Conservation (phyloP, 805 yeast genomes). For the Yarrowia yakushimensis region DNA sequence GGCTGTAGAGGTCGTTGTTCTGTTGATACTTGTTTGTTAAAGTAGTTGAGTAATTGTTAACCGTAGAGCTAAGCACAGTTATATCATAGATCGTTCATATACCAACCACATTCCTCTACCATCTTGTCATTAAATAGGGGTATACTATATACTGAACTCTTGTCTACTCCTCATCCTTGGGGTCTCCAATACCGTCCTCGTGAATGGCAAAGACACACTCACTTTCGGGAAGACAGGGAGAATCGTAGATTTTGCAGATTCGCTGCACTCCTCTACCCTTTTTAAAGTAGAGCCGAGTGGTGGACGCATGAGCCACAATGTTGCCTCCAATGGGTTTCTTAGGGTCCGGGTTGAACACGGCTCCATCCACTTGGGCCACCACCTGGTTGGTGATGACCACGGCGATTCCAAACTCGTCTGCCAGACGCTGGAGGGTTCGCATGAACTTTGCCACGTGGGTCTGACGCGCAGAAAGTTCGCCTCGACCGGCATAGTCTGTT, state of each 20-base stretch:
- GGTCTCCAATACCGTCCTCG: conserved; percentile 96
- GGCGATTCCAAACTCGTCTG: conserved; percentile 97
- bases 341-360: conserved; percentile 87
- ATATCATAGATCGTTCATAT: too few species aligned
- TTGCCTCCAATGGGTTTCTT: conserved; percentile 98
- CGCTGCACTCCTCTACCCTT: conserved; percentile 92
- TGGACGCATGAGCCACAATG: conserved; percentile 93
- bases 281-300: conserved; percentile 84
- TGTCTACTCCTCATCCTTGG: conserved; percentile 65
- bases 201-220: conserved; percentile 94
- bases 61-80: too few species aligned
- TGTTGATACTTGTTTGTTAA: too few species aligned
- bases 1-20: too few species aligned
- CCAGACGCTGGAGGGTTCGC: conserved; percentile 86
- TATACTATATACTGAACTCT: too few species aligned
- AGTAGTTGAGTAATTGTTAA: too few species aligned
- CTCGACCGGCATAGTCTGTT: conserved; percentile 93
- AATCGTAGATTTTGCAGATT: conserved; percentile 90
- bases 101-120: too few species aligned
- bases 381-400: conserved; percentile 95
- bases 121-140: too few species aligned
- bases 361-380: conserved; percentile 94
- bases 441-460: conserved; percentile 89
- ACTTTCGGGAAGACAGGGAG: conserved; percentile 94
- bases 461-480: conserved; percentile 92